Evolutionary conservation across 306 rosid species (phyloP).

Genomic region (Gillenia trifoliata): DNA sequence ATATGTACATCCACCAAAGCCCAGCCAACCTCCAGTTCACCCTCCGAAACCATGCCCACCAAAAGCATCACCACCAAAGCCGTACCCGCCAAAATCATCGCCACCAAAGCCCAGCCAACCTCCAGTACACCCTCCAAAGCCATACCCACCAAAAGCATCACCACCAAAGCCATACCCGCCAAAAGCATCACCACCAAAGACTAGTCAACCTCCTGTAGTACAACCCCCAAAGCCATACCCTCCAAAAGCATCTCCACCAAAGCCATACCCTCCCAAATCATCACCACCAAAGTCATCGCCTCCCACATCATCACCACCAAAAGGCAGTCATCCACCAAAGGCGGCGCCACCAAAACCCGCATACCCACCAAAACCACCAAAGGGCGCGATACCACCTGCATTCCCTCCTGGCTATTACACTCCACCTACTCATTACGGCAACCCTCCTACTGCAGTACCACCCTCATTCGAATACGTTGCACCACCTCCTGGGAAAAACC

Average conservation of each 20-base stretch:
- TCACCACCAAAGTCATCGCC: neutral
- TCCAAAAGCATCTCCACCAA: neutral
- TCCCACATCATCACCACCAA: neutral
- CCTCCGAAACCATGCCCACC: neutral
- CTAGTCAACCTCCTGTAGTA: neutral
- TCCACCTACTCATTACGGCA: neutral
- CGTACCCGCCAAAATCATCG: neutral
- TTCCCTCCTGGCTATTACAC: neutral
- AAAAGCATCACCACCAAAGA: slow-evolving; percentile 6
- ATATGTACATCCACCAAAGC: neutral
- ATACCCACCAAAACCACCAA: slow-evolving; percentile 10
- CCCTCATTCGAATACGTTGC: slow-evolving; percentile 18
- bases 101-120: neutral
- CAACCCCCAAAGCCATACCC: neutral
- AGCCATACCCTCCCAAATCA: neutral
- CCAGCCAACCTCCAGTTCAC: neutral
- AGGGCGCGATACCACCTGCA: slow-evolving; percentile 4
- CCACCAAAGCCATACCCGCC: neutral
- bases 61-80: neutral
- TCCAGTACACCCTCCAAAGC: neutral
- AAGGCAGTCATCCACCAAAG: neutral
- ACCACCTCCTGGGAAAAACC: slow-evolving; percentile 28
- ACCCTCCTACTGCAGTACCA: slow-evolving; percentile 20
- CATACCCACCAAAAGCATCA: neutral
- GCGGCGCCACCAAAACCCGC: neutral